These are phyloP conservation scores for Halteria grandinella DNA, from an alignment of 73 alveolate genomes.

Conservation along the genomic window DNA sequence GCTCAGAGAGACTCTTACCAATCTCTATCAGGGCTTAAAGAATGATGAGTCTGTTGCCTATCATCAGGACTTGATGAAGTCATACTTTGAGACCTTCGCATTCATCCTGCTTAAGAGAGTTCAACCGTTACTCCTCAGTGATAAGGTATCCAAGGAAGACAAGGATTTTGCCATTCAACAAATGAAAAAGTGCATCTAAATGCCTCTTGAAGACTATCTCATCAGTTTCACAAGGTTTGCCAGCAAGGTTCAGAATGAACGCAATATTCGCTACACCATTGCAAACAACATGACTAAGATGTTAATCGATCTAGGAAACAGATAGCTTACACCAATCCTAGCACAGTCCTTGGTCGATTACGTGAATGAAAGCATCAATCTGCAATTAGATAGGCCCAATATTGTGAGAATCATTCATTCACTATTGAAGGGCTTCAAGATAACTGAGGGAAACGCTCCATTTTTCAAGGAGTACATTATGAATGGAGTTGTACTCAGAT, in stretches of 20 bases:
- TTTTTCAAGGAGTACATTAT: not conserved
- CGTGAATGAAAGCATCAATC: not conserved
- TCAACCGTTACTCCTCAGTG: not conserved
- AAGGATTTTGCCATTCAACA: not conserved
- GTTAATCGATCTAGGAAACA: constrained; percentile 2
- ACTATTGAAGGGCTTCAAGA: not conserved
- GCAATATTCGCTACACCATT: constrained; percentile 31
- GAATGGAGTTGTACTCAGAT: not conserved
- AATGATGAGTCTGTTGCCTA: constrained; percentile 61
- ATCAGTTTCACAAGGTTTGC: not conserved
- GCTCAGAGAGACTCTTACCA: constrained; percentile 33
- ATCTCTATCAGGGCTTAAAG: constrained; percentile 21
- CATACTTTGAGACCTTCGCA: constrained; percentile 34
- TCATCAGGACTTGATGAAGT: constrained; percentile 12
- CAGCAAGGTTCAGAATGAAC: constrained; percentile 13
- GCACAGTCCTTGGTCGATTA: not conserved
- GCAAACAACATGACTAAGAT: not conserved
- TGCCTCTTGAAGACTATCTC: constrained; percentile 39
- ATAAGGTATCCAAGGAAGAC: constrained; percentile 14
- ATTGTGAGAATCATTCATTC: constrained; percentile 23
- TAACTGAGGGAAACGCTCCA: not conserved
- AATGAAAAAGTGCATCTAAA: constrained; percentile 15
- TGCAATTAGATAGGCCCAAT: constrained; percentile 1
- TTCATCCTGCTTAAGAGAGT: constrained; percentile 48
- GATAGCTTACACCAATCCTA: not conserved